Percentiles rank a stretch among this genome's conserved stretches.
These are phyloP conservation scores for Colletotrichum zoysiae DNA, from an alignment of 2,329 filamentous ascomycete genomes.

Conservation along the genomic window DNA sequence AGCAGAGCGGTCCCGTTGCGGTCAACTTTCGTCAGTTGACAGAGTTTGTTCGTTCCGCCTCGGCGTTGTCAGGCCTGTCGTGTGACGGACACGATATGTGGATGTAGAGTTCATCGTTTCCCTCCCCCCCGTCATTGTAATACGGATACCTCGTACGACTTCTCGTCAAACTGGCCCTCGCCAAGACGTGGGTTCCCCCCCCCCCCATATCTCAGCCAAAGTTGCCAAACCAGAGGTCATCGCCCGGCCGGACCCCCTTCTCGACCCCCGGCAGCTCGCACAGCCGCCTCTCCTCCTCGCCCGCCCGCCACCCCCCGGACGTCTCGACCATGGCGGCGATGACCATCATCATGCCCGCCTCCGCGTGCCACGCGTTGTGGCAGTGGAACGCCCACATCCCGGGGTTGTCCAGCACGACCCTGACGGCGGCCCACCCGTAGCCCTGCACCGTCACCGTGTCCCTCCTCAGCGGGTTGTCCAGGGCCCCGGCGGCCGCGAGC, in stretches of 20 bases:
- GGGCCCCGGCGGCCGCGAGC: constrained; percentile 39
- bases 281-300: constrained; percentile 45
- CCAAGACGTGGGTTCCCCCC: too few relatives aligned
- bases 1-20: not conserved
- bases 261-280: constrained; percentile 49
- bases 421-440: constrained; percentile 66
- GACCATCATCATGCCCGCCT: constrained; percentile 71
- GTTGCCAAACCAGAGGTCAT: constrained; percentile 54
- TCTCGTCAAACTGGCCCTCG: too few relatives aligned
- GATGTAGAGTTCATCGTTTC: not conserved
- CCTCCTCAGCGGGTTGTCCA: constrained; percentile 52
- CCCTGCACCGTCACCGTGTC: constrained; percentile 65
- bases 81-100: too few relatives aligned
- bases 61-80: too few relatives aligned
- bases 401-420: constrained; percentile 68
- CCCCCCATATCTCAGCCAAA: constrained; percentile 27
- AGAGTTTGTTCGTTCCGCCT: not conserved
- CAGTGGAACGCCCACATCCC: constrained; percentile 71
- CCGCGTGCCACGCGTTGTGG: constrained; percentile 70
- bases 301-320: constrained; percentile 44
- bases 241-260: constrained; percentile 51
- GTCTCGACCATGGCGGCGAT: constrained; percentile 56
- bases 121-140: not conserved
- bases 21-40: not conserved
- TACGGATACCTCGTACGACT: not conserved